Evolutionary conservation across 495 filamentous ascomycete species (phyloP), one percentile per base, ranked within the genome.

Genomic region (Daldinia loculata): DNA sequence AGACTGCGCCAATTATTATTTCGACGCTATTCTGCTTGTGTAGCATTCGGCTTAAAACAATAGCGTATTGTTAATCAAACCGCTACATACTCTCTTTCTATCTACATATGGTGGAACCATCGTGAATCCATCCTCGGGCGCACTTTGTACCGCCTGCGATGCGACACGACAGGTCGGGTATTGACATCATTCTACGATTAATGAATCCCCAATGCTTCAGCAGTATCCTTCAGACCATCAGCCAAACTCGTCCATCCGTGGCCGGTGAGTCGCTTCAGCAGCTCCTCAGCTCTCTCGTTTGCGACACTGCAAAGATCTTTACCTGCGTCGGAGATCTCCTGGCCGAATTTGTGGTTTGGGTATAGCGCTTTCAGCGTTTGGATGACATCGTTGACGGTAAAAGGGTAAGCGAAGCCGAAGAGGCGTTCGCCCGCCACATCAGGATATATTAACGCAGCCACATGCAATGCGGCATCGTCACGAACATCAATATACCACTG

Each of bases 171-270:
- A n/a, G n/a, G 24, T 15, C 32, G 2, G 11, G 6, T 12, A 52
- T 27, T 26, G 14, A 36, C 3, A 50, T 50, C 30, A 50, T 48
- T 19, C 19, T 38, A 36, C 22, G 3, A 52, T 39, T 43, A 36
- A 2, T 32, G 19, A 34, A 48, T 6, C 15, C 19, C 38, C 14
- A 67, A 22, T 14, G 30, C 59, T 38, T 53, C 41, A 15, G 55
- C 39, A 24, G 52, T 39, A 24, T 55, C 58, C 24, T 17, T 43
- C 2, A 75, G 17, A n/a, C 59, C 58, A 0, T 72, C 63, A 32
- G 67, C 61, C 19, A 75, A 45, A n/a, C 62, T 68, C 17, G 29
- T 73, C 70, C 70, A 74, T 14, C 61, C 70, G 38, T 71, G 62
- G 0, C 63, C 70, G 4, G 57, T 68, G 4, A 67, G 34, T 57